Conservation (phyloP, 768 basidiomycete genomes). For the Phlebiopsis gigantea region DNA sequence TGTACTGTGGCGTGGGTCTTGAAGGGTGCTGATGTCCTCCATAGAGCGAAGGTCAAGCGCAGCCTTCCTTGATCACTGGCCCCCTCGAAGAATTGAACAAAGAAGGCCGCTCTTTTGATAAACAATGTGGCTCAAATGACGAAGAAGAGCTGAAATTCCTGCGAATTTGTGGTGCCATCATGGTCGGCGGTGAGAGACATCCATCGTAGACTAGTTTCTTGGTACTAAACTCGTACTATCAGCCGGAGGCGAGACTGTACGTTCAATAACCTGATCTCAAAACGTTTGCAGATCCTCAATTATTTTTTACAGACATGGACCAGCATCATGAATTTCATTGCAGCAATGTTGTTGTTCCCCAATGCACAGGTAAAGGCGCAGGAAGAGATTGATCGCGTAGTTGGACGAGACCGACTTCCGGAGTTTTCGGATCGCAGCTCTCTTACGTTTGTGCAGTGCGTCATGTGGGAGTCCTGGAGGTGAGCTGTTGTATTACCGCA, state of each 20-base stretch:
- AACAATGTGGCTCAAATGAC: too few relatives aligned
- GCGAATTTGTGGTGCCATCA: neutral
- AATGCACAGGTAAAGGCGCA: slow-evolving; percentile 8
- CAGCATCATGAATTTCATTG: neutral
- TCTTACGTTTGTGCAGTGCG: slow-evolving; percentile 14
- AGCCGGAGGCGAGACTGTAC: neutral
- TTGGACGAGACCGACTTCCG: slow-evolving; percentile 11
- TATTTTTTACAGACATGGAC: neutral
- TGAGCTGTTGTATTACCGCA: neutral
- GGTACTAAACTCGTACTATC: neutral
- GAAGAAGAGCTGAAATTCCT: neutral
- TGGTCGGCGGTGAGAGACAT: neutral
- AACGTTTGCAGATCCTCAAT: neutral
- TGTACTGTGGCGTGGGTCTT: neutral
- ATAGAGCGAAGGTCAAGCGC: neutral
- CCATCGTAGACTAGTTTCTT: neutral
- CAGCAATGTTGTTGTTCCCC: neutral
- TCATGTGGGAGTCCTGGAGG: slow-evolving; percentile 15
- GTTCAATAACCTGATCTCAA: neutral
- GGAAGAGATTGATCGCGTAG: slow-evolving; percentile 14
- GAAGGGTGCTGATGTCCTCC: neutral
- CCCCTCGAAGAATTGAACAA: neutral
- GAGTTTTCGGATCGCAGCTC: slow-evolving; percentile 9
- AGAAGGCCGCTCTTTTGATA: too few relatives aligned
- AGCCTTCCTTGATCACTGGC: neutral